Evolutionary conservation across 2,329 filamentous ascomycete genomes (phyloP).

Genomic region (Neonectria faginata): DNA sequence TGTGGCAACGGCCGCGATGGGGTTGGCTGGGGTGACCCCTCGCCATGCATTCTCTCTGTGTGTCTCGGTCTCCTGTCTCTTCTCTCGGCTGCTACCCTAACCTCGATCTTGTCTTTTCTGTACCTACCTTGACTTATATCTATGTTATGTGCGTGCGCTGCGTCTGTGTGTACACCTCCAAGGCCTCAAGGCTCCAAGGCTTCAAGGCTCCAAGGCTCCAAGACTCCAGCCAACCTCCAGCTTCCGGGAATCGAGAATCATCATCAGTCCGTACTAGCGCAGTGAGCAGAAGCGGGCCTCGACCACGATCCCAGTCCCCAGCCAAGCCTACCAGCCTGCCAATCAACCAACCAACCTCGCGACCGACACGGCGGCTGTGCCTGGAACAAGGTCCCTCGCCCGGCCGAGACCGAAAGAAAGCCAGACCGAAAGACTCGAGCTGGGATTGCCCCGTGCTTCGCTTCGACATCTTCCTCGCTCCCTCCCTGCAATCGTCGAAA

Average conservation of each 20-base stretch:
- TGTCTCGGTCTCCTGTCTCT: not conserved
- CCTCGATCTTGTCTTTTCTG: not conserved
- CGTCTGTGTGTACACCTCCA: conserved; percentile 4
- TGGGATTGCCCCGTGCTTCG: conserved; percentile 24
- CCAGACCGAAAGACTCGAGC: conserved; percentile 7
- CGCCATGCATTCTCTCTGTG: not conserved
- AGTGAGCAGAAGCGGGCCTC: conserved; percentile 25
- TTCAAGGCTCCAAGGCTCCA: too few relatives aligned
- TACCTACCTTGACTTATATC: too few relatives aligned
- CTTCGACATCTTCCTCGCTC: conserved; percentile 10
- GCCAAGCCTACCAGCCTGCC: conserved; percentile 6
- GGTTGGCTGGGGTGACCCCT: not conserved
- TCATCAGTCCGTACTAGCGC: not conserved
- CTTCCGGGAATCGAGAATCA: not conserved
- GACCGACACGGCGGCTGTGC: conserved; percentile 42
- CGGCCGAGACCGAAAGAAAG: conserved; percentile 10
- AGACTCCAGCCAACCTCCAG: not conserved
- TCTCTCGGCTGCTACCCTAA: not conserved
- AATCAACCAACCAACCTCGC: conserved; percentile 39
- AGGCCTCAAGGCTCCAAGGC: not conserved
- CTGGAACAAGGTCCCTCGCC: conserved; percentile 39
- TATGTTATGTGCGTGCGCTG: too few relatives aligned
- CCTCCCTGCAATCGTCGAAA: not conserved
- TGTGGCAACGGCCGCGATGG: not conserved
- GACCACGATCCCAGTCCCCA: conserved; percentile 34